phyloP scores from a whole-genome alignment of 352 stramenopile species.

The Lagenidium sp. region DNA sequence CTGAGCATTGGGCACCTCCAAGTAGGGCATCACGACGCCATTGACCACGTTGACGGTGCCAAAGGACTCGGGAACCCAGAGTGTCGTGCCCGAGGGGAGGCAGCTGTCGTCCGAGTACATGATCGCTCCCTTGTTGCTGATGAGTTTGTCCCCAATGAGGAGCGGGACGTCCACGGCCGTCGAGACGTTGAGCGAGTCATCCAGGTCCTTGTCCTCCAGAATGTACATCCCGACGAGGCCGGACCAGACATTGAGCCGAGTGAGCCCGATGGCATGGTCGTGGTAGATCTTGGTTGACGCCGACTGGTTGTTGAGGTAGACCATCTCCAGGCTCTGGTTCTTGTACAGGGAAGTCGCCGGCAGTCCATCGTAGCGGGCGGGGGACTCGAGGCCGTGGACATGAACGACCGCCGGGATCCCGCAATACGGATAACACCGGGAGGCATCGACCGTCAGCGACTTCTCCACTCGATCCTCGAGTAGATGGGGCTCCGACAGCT shows the following conservation, averaged over 20 bases:
- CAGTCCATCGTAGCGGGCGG: constrained; percentile 49
- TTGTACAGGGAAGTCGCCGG: constrained; percentile 47
- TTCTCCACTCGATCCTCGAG: constrained; percentile 38
- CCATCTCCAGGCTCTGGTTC: constrained; percentile 45
- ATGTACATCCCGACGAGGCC: constrained; percentile 55
- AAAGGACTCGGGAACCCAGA: constrained; percentile 57
- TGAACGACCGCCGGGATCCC: constrained; percentile 48
- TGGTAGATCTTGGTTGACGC: constrained; percentile 64
- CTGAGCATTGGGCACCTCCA: constrained; percentile 45
- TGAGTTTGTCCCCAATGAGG: constrained; percentile 36
- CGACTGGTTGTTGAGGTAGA: constrained; percentile 66
- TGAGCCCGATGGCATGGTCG: constrained; percentile 59
- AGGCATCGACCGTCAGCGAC: constrained; percentile 31
- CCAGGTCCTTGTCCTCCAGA: constrained; percentile 34
- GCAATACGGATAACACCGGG: constrained; percentile 56
- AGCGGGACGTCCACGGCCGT: constrained; percentile 52
- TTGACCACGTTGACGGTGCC: constrained; percentile 57
- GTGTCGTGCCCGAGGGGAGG: constrained; percentile 21
- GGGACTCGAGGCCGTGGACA: constrained; percentile 57
- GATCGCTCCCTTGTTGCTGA: constrained; percentile 38
- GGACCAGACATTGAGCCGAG: constrained; percentile 53
- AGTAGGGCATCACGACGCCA: constrained; percentile 59
- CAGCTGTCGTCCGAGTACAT: constrained; percentile 68
- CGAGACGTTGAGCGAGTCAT: constrained; percentile 40
- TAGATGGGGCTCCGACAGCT: constrained; percentile 32